Conservation (phyloP, 306 rosid species). For the Citrullus mucosospermus region DNA sequence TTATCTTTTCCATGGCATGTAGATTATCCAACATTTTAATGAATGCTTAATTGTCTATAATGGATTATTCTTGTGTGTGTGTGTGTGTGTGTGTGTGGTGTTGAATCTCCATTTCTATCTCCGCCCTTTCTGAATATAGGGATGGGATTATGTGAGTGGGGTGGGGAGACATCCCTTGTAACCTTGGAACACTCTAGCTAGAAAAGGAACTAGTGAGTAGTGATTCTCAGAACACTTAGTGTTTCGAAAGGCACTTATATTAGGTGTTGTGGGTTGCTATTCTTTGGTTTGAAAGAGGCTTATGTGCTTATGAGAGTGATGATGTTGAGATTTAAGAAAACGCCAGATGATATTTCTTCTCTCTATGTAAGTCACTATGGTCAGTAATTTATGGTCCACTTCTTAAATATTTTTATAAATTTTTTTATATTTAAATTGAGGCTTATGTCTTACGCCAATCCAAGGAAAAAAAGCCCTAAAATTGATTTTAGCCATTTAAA, state of each 20-base stretch:
- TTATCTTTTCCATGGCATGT: not conserved
- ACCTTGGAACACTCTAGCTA: not conserved
- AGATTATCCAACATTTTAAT: not conserved
- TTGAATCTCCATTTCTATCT: not conserved
- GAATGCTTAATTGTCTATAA: not conserved
- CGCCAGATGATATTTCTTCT: not conserved
- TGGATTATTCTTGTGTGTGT: not conserved
- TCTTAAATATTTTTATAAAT: too few species aligned
- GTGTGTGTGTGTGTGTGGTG: not conserved
- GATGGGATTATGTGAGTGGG: not conserved
- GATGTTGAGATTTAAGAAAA: not conserved
- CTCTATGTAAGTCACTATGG: not conserved
- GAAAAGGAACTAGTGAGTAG: not conserved
- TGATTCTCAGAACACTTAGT: not conserved
- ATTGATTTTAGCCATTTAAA: not conserved
- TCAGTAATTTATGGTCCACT: not conserved
- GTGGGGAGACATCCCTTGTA: not conserved
- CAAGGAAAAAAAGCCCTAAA: not conserved
- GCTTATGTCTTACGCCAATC: not conserved
- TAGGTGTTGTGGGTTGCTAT: not conserved
- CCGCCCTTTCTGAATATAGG: not conserved
- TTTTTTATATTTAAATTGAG: not conserved
- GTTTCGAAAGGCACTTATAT: not conserved
- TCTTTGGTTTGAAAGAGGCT: not conserved
- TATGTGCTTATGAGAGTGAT: not conserved